Evolutionary conservation across 2,329 filamentous ascomycete genomes (phyloP).

Genomic region (Scedosporium apiospermum): DNA sequence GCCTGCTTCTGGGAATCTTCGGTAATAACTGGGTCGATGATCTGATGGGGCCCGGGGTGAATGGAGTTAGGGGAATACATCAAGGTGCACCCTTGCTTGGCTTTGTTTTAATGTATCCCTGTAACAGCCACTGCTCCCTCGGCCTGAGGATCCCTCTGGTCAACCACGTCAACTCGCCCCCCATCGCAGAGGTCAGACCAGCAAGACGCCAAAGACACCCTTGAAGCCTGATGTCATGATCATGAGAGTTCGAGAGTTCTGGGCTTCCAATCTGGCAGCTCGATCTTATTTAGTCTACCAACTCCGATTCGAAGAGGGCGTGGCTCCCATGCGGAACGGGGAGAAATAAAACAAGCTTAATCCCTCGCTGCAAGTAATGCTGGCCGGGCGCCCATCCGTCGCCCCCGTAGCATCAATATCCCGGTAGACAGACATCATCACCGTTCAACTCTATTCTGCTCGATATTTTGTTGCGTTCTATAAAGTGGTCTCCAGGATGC

Average conservation of each 20-base stretch:
- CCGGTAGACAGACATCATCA: not conserved
- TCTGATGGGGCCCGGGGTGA: not conserved
- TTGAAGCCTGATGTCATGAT: constrained; percentile 2
- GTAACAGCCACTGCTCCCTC: not conserved
- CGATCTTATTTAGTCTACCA: too few species aligned
- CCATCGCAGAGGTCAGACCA: not conserved
- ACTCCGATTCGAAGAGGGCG: too few species aligned
- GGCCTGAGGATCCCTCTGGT: not conserved
- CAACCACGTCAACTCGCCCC: too few species aligned
- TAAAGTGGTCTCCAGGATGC: not conserved
- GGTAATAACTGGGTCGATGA: not conserved
- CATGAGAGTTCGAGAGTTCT: not conserved
- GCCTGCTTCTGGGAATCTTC: not conserved
- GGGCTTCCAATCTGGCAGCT: too few species aligned
- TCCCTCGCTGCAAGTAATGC: too few species aligned
- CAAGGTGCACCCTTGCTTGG: too few species aligned
- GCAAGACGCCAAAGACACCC: not conserved
- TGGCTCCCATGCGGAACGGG: too few species aligned
- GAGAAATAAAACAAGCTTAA: too few species aligned
- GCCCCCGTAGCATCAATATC: too few species aligned
- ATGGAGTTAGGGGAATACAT: not conserved
- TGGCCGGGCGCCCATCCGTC: too few species aligned
- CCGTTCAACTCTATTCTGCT: not conserved
- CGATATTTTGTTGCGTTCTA: not conserved
- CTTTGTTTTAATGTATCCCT: too few species aligned